Base-by-base conservation (phyloP, 2,329 filamentous ascomycete species). In the Xylaria sp. region DNA sequence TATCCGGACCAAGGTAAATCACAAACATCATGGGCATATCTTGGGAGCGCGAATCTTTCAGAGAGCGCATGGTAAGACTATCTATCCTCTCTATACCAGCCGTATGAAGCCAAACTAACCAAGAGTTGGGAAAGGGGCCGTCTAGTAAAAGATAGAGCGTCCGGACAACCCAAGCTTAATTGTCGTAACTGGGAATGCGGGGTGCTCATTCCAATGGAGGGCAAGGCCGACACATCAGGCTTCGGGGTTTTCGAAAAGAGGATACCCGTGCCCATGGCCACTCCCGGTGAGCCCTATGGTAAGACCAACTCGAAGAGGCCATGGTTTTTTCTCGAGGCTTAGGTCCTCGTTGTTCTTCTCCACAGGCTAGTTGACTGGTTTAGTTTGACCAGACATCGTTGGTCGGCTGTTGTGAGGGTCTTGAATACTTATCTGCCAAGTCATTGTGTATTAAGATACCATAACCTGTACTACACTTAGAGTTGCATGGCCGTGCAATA, bases 121-220 rank as follows among this genome's bases (percentile, higher is more conserved):
- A 39, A 12, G 34, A 58, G 7, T 12, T 55, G 12, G 14, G 9
- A 19, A 70, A 93, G 92, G 95, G 96, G 95, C 24, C 89, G 89
- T 55, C 81, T 97, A 34, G 88, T 90, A 62, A 89, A 90, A 75
- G 91, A 97, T 74, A 89, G 86, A 72, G 81, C 78, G 7, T 91
- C 88, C 2, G 90, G 90, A 69, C 80, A 87, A 69, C 87, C 89
- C 12, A 97, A 93, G 79, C 84, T 98, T 70, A 94, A 87, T 70
- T 94, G 92, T 79, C 89, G 92, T 63, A 99, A 98, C 79, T 98
- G 95, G 94, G 96, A 98, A 81, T 97, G 94, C 76, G 96, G 96
- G 42, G 92, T 99, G 1, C 74, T 98, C 27, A 78, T 98, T 48
- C 89, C 90, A 9, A 83, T 92, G 27, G 74, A 71, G 50, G 64